Base-by-base conservation (phyloP, 2,329 filamentous ascomycete genomes). In the Chrysosporium keratinophilum region DNA sequence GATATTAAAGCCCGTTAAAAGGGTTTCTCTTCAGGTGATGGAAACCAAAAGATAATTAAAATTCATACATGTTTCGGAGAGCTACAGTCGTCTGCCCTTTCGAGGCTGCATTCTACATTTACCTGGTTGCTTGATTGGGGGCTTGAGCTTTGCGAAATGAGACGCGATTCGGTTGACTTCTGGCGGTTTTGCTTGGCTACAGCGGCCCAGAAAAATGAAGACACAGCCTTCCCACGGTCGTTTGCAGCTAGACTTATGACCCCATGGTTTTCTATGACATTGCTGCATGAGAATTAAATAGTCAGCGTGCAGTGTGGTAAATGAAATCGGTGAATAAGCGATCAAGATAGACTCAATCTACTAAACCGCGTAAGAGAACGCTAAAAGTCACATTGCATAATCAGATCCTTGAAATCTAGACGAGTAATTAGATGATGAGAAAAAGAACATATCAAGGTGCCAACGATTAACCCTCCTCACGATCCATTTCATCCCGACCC, bases 401-500 rank as follows among this genome's bases (percentile, higher is more conserved):
- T 39, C 33, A 39, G 41, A 19, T 39, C 11, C 12, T 20, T 7
- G n/a, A 41, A 10, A 11, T 33, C 44, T 3, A 10, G 15, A 35
- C 14, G 15, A 23, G 15, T 15, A 33, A 33, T 46, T 9, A 33
- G 9, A 31, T 12, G 3, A 35, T 28, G 15, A 9, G 19, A 15
- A 1, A n/a, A n/a, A n/a, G n/a, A n/a, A n/a, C n/a, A n/a, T n/a
- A n/a, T n/a, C n/a, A 37, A 31, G 4, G 19, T 17, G 7, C 10
- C 12, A 11, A 2, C 1, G 9, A 52, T 69, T 31, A 87, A 58
- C 83, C 81, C 68, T 90, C 86, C 61, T 88, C 87, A 39, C 76
- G 74, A 69, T 91, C 87, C 86, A 89, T 89, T 48, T 83, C 75
- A 65, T 82, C 79, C 56, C 79, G 70, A 40, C 74, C 70, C 56